A percentile compares a stretch with the other conserved stretches of the same genome.
Evolutionary conservation across 495 filamentous ascomycete genomes (phyloP).

Genomic region (Talaromyces ruber): DNA sequence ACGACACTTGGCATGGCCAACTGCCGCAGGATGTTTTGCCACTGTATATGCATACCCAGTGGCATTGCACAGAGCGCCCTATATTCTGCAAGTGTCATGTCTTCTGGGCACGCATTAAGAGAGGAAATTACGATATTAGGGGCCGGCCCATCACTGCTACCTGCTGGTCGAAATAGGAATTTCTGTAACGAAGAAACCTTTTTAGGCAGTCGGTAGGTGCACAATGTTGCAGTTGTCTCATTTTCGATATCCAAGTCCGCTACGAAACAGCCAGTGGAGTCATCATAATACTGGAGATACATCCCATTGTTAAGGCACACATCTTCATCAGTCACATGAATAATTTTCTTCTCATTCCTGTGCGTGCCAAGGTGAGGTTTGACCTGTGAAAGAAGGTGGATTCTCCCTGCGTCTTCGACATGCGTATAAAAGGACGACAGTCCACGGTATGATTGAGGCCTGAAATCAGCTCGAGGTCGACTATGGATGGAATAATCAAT

Average conservation of each 20-base stretch:
- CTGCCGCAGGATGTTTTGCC: constrained; percentile 46
- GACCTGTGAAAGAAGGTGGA: constrained; percentile 17
- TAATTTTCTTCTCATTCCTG: constrained; percentile 9
- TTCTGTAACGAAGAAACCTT: constrained; percentile 20
- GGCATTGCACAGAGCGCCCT: constrained; percentile 38
- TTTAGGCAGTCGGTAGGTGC: constrained; percentile 25
- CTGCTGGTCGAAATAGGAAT: constrained; percentile 21
- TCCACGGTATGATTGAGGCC: constrained; percentile 8
- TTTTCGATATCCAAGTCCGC: constrained; percentile 16
- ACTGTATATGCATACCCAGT: constrained; percentile 40
- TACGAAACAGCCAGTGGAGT: constrained; percentile 17
- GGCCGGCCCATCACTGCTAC: constrained; percentile 15
- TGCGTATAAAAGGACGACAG: constrained; percentile 7
- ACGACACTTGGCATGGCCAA: constrained; percentile 36
- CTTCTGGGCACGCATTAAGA: constrained; percentile 29
- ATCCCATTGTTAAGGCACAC: constrained; percentile 40
- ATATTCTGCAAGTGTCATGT: constrained; percentile 42
- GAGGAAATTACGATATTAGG: constrained; percentile 33
- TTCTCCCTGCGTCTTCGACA: not conserved
- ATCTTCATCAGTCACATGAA: constrained; percentile 11
- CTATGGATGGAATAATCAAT: not conserved
- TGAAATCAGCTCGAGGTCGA: constrained; percentile 11
- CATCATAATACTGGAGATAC: constrained; percentile 19
- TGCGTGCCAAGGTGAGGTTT: constrained; percentile 22
- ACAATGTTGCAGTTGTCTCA: constrained; percentile 11